A percentile compares a stretch with the other conserved stretches of the same genome.
Conservation (phyloP, 2,329 filamentous ascomycete species). For the Dactylella cylindrospora region DNA sequence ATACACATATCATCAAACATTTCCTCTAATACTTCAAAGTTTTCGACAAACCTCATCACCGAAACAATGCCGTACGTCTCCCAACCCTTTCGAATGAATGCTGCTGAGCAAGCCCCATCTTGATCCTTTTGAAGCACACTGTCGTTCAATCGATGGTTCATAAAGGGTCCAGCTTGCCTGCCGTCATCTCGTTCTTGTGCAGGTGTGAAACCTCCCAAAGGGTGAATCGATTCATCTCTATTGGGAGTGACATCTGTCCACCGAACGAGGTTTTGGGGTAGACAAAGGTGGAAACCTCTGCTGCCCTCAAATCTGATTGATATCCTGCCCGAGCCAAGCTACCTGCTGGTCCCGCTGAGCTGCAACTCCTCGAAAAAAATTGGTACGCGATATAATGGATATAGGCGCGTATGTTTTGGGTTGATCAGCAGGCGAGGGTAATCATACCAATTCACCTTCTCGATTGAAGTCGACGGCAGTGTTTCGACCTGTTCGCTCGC, state of each 20-base stretch:
- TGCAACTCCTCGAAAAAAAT: too few relatives aligned
- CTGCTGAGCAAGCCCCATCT: too few relatives aligned
- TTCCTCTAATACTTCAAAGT: too few relatives aligned
- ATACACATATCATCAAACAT: too few relatives aligned
- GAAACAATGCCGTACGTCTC: conserved; percentile 38
- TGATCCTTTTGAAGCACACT: too few relatives aligned
- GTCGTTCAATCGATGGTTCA: neutral
- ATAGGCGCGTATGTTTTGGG: neutral
- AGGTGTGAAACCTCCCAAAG: neutral
- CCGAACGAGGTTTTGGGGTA: conserved; percentile 13
- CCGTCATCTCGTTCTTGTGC: conserved; percentile 5
- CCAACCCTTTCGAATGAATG: neutral
- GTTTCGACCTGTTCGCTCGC: neutral
- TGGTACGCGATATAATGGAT: neutral
- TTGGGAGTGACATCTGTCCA: too few relatives aligned
- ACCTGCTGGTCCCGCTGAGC: too few relatives aligned
- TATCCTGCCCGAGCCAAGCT: too few relatives aligned
- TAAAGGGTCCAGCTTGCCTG: neutral
- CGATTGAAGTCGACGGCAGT: neutral
- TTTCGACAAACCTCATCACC: too few relatives aligned
- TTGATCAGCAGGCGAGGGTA: conserved; percentile 1
- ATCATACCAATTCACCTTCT: too few relatives aligned
- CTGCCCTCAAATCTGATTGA: conserved; percentile 32
- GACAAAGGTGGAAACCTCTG: neutral
- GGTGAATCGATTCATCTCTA: too few relatives aligned